Evolutionary conservation across 1,139 yeast genomes (phyloP).

Genomic region (Zygosaccharomyces pseudobailii): DNA sequence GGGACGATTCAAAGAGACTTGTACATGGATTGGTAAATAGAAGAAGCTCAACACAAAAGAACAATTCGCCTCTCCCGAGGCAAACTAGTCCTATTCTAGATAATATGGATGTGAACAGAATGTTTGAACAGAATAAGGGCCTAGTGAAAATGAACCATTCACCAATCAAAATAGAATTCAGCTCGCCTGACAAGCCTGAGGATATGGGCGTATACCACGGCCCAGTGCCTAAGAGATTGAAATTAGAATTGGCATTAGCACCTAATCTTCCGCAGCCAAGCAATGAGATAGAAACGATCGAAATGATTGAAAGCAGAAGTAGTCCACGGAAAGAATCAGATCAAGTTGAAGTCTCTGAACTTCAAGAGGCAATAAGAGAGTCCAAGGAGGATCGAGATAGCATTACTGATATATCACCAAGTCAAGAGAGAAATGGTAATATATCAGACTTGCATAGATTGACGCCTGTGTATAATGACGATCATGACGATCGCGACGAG

Average conservation of each 20-base stretch:
- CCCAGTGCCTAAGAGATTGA: conserved; percentile 20
- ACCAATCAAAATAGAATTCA: conserved; percentile 18
- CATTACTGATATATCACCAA: conserved; percentile 2
- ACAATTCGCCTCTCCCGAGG: conserved; percentile 3
- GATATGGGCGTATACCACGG: conserved; percentile 27
- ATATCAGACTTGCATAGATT: conserved; percentile 13
- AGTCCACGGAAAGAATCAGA: conserved; percentile 16
- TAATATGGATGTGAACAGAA: conserved; percentile 22
- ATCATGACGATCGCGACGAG: not conserved
- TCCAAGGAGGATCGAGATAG: conserved; percentile 3
- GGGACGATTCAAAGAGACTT: conserved; percentile 12
- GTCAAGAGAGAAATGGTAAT: conserved; percentile 1
- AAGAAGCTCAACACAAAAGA: conserved; percentile 11
- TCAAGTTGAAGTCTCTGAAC: not conserved
- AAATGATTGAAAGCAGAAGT: conserved; percentile 16
- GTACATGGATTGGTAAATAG: conserved; percentile 21
- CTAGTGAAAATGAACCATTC: conserved; percentile 15
- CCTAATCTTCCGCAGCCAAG: conserved; percentile 15
- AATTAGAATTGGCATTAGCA: conserved; percentile 14
- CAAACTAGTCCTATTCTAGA: conserved; percentile 6
- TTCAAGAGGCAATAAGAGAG: conserved; percentile 5
- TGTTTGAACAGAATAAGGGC: conserved; percentile 17
- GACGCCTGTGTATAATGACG: conserved; percentile 14
- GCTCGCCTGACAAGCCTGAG: conserved; percentile 20
- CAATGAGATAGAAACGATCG: conserved; percentile 9